Evolutionary conservation across 208 protist genomes (phyloP), one percentile per base, ranked within the genome.

Genomic region (Trypanosoma boissoni): DNA sequence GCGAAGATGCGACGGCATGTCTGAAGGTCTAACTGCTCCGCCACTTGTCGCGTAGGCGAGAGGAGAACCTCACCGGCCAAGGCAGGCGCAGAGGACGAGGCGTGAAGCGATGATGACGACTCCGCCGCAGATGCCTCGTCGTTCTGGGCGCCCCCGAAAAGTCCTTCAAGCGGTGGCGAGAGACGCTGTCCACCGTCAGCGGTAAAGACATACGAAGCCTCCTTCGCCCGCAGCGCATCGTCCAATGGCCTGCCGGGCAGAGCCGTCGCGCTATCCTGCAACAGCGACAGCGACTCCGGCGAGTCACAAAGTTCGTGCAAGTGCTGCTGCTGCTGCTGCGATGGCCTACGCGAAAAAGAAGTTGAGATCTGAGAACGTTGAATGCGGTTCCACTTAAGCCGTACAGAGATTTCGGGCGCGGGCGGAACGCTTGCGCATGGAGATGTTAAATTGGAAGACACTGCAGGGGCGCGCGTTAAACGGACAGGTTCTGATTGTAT

Each of bases 121-220:
- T n/a, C n/a, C 34, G 34, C 3, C 34, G 54, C 27, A 29, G 44
- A 23, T 6, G 20, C 23, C 9, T 29, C 3, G 61, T 55, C 28
- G 60, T 18, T 23, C 7, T 23, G 39, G 51, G 3, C 18, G 51
- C 28, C 3, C 27, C 14, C 31, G 14, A 39, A 29, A 4, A 32
- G 27, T 29, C 9, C 21, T 4, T 23, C 21, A 1, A 64, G 45
- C 43, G 48, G 46, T 6, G 58, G 58, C 3, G 58, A 64, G n/a
- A 24, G 44, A 5, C 58, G 43, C 6, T 31, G 26, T 14, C 46
- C 58, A 24, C 42, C 58, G 18, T 64, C 20, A 23, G 14, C 16
- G 21, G 44, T 28, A 50, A 23, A 28, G 6, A 23, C 44, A 50
- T 18, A 28, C 6, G 24, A 28, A 14, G 21, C 21, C 44, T 50